Percentiles rank a stretch among this genome's conserved stretches.
These are phyloP conservation scores for Scutellaria baicalensis DNA, from an alignment of 257 asterid genomes.

Conservation along the genomic window DNA sequence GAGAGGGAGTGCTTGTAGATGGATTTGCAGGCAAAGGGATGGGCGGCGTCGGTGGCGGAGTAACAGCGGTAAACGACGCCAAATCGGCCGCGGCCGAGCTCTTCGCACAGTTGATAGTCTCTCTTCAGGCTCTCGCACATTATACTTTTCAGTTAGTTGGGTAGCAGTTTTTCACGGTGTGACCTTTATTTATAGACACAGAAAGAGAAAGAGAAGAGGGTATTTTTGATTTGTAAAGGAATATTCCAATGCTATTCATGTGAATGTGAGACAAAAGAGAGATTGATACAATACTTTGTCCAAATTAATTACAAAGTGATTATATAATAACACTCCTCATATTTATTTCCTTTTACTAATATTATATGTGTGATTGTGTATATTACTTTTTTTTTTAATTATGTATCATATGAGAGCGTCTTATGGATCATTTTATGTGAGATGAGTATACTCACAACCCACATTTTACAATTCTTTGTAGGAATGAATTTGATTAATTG, in stretches of 20 bases:
- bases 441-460: no score
- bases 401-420: no score
- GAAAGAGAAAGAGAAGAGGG: background rate
- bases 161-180: background rate
- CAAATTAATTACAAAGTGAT: no score
- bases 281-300: no score
- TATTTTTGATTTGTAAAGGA: background rate
- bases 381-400: no score
- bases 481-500: no score
- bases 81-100: constrained; percentile 86
- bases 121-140: constrained; percentile 61
- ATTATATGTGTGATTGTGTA: no score
- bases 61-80: constrained; percentile 73
- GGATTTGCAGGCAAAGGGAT: constrained; percentile 62
- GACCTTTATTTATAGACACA: constrained; percentile 16
- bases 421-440: no score
- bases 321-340: no score
- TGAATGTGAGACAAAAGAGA: no score
- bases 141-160: constrained; percentile 10
- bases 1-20: constrained; percentile 44
- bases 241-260: background rate
- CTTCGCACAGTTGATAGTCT: constrained; percentile 57
- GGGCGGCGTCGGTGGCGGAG: constrained; percentile 24
- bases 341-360: no score
- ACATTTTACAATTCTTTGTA: no score